Conservation (phyloP, 768 basidiomycete species). For the Calocybe indica region DNA sequence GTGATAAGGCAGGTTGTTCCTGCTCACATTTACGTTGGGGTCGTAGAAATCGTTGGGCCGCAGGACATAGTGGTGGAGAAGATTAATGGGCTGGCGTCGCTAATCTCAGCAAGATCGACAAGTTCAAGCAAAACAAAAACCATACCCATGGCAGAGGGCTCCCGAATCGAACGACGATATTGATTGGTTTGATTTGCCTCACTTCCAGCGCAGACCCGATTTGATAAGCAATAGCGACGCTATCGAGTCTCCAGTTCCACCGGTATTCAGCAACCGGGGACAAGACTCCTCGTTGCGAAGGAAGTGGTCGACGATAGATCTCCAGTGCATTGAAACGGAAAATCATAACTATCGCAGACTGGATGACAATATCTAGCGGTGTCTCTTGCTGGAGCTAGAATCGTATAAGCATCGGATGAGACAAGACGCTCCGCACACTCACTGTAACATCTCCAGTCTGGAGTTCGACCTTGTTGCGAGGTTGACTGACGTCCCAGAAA, state of each 20-base stretch:
- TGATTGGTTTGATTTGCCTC: constrained; percentile 23
- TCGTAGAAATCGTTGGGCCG: constrained; percentile 35
- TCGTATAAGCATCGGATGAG: too few species aligned
- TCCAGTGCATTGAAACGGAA: constrained; percentile 36
- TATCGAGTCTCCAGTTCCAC: constrained; percentile 58
- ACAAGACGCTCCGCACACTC: constrained; percentile 15
- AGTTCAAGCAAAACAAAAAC: neutral
- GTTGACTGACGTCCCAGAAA: constrained; percentile 29
- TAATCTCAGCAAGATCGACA: neutral
- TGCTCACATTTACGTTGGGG: constrained; percentile 13
- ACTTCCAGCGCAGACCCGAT: too few species aligned
- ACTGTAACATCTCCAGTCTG: constrained; percentile 19
- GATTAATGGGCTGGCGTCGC: constrained; percentile 46
- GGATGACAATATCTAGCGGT: constrained; percentile 35
- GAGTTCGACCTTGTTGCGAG: constrained; percentile 25
- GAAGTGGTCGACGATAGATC: constrained; percentile 25
- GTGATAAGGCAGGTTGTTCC: constrained; percentile 41
- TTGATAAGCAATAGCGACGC: constrained; percentile 15
- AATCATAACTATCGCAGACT: constrained; percentile 38
- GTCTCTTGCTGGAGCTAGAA: constrained; percentile 24
- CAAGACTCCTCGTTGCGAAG: constrained; percentile 21
- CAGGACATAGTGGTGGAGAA: constrained; percentile 58
- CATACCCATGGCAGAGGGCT: constrained; percentile 53
- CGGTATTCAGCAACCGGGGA: constrained; percentile 39
- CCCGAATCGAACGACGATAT: constrained; percentile 53